Conservation (phyloP, 441 rosid genomes). For the Biscutella auriculata region DNA sequence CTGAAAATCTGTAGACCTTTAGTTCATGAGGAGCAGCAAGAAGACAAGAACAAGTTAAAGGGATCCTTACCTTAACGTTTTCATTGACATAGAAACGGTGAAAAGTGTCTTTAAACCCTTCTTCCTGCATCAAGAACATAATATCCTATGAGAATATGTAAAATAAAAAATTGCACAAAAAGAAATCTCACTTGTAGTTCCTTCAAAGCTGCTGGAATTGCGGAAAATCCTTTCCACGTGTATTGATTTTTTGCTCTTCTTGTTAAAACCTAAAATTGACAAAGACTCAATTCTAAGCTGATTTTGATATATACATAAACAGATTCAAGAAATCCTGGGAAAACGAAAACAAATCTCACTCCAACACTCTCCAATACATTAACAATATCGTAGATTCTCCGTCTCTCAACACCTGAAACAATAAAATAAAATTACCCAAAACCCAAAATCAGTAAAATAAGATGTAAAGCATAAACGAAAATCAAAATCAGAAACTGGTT, state of each 20-base stretch:
- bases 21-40: background rate
- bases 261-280: constrained; percentile 44
- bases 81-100: constrained; percentile 25
- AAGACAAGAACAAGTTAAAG: too few species aligned
- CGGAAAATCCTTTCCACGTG: constrained; percentile 79
- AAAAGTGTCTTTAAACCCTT: constrained; percentile 42
- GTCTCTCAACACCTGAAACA: constrained; percentile 65
- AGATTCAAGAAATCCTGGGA: background rate
- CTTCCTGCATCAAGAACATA: constrained; percentile 35
- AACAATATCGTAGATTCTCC: constrained; percentile 85
- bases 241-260: constrained; percentile 77
- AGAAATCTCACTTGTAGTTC: constrained; percentile 39
- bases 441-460: background rate
- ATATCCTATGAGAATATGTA: background rate
- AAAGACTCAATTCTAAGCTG: background rate
- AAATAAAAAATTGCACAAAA: background rate
- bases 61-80: constrained; percentile 47
- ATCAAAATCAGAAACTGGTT: background rate
- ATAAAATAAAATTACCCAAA: background rate
- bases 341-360: constrained; percentile 29
- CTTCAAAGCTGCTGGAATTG: constrained; percentile 60
- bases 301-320: too few species aligned
- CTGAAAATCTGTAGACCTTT: constrained; percentile 17
- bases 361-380: constrained; percentile 88
- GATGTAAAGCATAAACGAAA: background rate